Percentiles rank a stretch among this genome's conserved stretches.
These are phyloP conservation scores for Cydonia oblonga DNA, from an alignment of 331 rosid genomes.

Conservation along the genomic window DNA sequence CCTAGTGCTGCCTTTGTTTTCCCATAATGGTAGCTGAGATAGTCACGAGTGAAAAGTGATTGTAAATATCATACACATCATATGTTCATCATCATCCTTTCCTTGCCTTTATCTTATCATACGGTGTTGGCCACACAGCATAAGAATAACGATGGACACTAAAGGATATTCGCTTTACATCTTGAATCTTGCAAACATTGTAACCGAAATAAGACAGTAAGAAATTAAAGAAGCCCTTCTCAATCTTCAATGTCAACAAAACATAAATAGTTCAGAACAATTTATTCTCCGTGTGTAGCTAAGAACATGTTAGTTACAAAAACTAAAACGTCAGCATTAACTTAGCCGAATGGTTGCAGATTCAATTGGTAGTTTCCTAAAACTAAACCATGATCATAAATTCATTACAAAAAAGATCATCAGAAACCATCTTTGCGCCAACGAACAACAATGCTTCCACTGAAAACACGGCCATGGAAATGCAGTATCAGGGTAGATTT, in stretches of 20 bases:
- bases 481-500: not conserved
- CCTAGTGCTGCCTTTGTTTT: constrained; percentile 1
- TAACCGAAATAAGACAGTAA: not conserved
- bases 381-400: not conserved
- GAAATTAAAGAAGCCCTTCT: not conserved
- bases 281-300: not conserved
- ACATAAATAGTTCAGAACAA: not conserved
- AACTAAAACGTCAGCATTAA: not conserved
- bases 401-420: not conserved
- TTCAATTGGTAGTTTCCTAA: not conserved
- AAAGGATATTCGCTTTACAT: no score
- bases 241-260: not conserved
- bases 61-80: not conserved
- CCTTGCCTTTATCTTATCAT: no score
- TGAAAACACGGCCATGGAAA: not conserved
- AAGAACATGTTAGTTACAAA: not conserved
- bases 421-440: not conserved
- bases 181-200: not conserved
- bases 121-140: not conserved
- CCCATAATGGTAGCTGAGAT: not conserved
- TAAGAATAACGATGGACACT: not conserved
- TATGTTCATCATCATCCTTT: no score
- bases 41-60: not conserved
- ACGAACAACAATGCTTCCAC: not conserved
- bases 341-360: not conserved